Evolutionary conservation across 1,139 yeast genomes (phyloP).

Genomic region (Suhomyces panamericanus): DNA sequence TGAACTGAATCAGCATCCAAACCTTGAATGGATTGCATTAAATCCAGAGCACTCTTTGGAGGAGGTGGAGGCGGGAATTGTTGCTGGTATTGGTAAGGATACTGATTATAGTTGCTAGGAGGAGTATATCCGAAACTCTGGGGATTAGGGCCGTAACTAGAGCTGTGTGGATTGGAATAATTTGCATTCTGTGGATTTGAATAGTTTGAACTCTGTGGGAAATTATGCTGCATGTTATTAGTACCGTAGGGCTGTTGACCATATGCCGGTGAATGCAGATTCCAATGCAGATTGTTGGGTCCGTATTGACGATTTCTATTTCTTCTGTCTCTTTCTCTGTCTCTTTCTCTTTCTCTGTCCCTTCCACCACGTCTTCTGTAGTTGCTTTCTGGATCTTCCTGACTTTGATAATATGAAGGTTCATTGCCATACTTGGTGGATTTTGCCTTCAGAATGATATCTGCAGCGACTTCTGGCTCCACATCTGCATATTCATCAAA

Average conservation of each 20-base stretch:
- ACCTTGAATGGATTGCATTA: slow-evolving; percentile 22
- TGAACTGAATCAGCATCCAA: slow-evolving; percentile 23
- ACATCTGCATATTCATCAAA: slow-evolving; percentile 81
- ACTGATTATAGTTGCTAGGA: neutral
- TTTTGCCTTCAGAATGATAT: slow-evolving; percentile 38
- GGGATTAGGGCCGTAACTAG: neutral
- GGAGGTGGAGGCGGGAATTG: slow-evolving; percentile 13
- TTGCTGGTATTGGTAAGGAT: slow-evolving; percentile 16
- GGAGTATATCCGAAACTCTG: neutral
- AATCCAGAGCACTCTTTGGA: slow-evolving; percentile 6
- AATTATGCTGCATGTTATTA: neutral
- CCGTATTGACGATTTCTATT: slow-evolving; percentile 1
- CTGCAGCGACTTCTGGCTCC: slow-evolving; percentile 64
- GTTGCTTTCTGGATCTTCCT: neutral
- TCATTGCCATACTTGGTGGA: slow-evolving; percentile 22
- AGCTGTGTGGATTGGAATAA: neutral
- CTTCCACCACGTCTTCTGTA: neutral
- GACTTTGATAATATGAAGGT: neutral
- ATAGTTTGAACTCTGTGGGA: no score
- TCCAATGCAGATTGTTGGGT: neutral
- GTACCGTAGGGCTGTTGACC: neutral
- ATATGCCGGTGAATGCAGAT: neutral
- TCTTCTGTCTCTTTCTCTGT: slow-evolving; percentile 5
- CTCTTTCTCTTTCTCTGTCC: no score
- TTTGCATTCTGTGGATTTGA: neutral